These are phyloP conservation scores for Dryas octopetala DNA, from an alignment of 306 rosid genomes.

Conservation along the genomic window DNA sequence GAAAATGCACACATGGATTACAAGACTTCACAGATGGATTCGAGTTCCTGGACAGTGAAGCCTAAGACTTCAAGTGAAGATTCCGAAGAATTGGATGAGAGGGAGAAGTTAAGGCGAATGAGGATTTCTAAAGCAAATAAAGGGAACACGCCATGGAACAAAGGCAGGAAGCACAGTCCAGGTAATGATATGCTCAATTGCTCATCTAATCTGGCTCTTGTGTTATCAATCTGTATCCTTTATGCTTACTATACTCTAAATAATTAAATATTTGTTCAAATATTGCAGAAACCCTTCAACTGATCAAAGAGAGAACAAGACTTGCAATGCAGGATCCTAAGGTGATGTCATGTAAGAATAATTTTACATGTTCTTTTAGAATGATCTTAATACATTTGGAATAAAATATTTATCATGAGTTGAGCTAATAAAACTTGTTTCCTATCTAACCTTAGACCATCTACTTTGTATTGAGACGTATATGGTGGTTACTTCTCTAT, in stretches of 20 bases:
- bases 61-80: constrained; percentile 33
- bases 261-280: constrained; percentile 9
- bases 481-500: background rate
- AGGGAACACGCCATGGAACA: constrained; percentile 92
- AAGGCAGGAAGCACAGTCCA: constrained; percentile 85
- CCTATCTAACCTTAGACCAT: background rate
- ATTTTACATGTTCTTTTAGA: constrained; percentile 38
- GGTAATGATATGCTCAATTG: constrained; percentile 38
- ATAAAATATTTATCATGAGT: background rate
- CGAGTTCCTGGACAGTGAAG: constrained; percentile 16
- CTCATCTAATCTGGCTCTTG: constrained; percentile 3
- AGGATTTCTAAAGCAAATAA: constrained; percentile 91
- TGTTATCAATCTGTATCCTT: background rate
- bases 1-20: constrained; percentile 29
- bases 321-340: constrained; percentile 99
- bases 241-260: constrained; percentile 11
- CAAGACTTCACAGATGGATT: constrained; percentile 29
- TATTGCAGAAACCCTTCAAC: constrained; percentile 73
- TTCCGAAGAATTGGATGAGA: constrained; percentile 43
- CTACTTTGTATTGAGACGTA: background rate
- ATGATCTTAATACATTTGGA: constrained; percentile 22
- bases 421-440: background rate
- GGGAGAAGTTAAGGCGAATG: constrained; percentile 70
- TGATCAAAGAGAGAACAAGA: constrained; percentile 86
- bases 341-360: constrained; percentile 99